Evolutionary conservation across 164 flowering plant genomes (phyloP).

Genomic region (Magnolia kwangsiensis): DNA sequence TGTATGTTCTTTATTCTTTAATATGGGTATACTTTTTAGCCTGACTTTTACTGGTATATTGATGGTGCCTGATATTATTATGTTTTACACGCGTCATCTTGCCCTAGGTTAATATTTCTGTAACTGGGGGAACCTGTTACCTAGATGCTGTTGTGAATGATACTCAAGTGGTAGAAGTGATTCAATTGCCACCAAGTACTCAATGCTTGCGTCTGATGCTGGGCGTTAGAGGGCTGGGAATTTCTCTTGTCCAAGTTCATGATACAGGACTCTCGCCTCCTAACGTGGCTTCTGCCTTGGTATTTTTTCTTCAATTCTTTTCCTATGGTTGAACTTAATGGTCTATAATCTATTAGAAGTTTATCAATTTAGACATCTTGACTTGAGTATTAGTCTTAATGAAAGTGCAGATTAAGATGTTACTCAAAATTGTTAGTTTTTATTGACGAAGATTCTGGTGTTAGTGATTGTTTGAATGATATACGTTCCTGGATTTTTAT

Average conservation of each 20-base stretch:
- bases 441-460: too few relatives aligned
- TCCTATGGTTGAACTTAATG: neutral
- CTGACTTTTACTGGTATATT: neutral
- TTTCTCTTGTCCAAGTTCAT: slow-evolving; percentile 60
- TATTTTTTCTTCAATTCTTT: slow-evolving; percentile 20
- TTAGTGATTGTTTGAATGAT: too few relatives aligned
- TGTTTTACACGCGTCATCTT: slow-evolving; percentile 4
- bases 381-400: too few relatives aligned
- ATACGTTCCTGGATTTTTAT: too few relatives aligned
- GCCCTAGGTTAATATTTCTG: slow-evolving; percentile 56
- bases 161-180: slow-evolving; percentile 62
- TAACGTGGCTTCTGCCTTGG: slow-evolving; percentile 63
- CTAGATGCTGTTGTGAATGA: slow-evolving; percentile 68
- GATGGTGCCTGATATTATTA: neutral
- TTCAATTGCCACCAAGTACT: slow-evolving; percentile 48
- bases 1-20: neutral
- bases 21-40: neutral
- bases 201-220: slow-evolving; percentile 53
- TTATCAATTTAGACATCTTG: too few relatives aligned
- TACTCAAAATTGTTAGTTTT: too few relatives aligned
- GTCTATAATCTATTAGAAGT: neutral
- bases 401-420: too few relatives aligned
- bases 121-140: slow-evolving; percentile 85
- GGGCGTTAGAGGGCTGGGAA: slow-evolving; percentile 69
- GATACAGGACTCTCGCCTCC: slow-evolving; percentile 81